Evolutionary conservation across 495 filamentous ascomycete genomes (phyloP), one percentile per base, ranked within the genome.

Genomic region (Jackrogersella multiformis): DNA sequence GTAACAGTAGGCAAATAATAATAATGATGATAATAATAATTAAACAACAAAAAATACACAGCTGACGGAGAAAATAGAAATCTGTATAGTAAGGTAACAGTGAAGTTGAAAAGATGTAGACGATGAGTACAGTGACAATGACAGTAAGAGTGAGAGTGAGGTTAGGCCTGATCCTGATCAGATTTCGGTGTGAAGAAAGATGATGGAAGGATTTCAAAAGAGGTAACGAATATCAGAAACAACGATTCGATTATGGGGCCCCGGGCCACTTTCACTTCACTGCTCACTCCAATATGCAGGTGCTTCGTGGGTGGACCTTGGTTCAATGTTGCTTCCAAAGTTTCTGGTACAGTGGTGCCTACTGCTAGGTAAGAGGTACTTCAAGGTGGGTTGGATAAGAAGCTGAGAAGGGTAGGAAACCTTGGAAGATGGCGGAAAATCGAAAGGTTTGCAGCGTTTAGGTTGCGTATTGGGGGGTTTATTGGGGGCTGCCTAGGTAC

Each of bases 251-350:
- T 61, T 65, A 70, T 61, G 61, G 67, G 67, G 67, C 52, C 67
- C 67, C 61, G 45, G 61, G 52, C 45, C 46, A 48, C 56, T 46
- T 46, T 46, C 42, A 34, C 56, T n/a, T n/a, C n/a, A n/a, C n/a
- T n/a, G n/a, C n/a, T n/a, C n/a, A n/a, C n/a, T n/a, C n/a, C n/a
- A 57, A 62, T 61, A 68, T 70, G 59, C 49, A 67, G 67, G 56
- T 70, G 61, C 52, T 64, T 46, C 46, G 56, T 42, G 20, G 52
- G 58, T 68, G 65, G 58, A 68, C 54, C 45, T 53, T 15, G 51
- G 65, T 52, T n/a, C n/a, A n/a, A n/a, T n/a, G n/a, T n/a, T n/a
- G n/a, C n/a, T n/a, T n/a, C n/a, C n/a, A n/a, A n/a, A n/a, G n/a
- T n/a, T n/a, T n/a, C n/a, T n/a, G n/a, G n/a, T n/a, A n/a, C n/a